phyloP scores from a whole-genome alignment of 1,284 basidiomycete species.

The Puccinia sorghi region DNA sequence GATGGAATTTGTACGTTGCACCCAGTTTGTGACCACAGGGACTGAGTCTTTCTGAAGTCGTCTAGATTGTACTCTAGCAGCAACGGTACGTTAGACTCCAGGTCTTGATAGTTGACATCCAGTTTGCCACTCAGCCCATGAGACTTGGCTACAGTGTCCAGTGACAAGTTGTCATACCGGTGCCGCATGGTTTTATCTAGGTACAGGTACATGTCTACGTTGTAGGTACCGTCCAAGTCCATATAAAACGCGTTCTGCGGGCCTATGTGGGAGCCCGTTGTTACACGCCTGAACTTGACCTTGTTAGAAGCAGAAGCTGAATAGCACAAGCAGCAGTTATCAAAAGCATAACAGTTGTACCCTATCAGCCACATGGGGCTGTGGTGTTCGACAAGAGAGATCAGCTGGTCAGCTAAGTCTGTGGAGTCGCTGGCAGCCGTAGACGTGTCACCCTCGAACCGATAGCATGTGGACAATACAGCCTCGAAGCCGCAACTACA shows the following conservation, averaged over 20 bases:
- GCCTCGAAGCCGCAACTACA: neutral
- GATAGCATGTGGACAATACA: neutral
- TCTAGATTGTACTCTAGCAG: neutral
- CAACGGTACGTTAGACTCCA: neutral
- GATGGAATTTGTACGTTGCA: neutral
- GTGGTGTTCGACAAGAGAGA: too few species aligned
- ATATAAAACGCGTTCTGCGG: neutral
- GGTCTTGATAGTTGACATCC: neutral
- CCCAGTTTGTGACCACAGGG: neutral
- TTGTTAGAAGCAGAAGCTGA: neutral
- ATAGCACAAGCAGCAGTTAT: neutral
- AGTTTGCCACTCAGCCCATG: neutral
- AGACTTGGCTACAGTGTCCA: neutral
- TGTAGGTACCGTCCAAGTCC: neutral
- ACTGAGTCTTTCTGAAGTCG: neutral
- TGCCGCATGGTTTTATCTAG: neutral
- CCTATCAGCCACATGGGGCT: constrained; percentile 6
- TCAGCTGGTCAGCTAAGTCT: too few species aligned
- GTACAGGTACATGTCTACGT: neutral
- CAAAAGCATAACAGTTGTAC: neutral
- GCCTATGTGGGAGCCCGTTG: neutral
- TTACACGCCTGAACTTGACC: neutral
- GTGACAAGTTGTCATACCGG: neutral
- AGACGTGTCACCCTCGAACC: neutral
- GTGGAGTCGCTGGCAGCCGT: too few species aligned